A percentile compares a stretch with the other conserved stretches of the same genome.
These are phyloP conservation scores for Magnusiomyces suaveolens DNA, from an alignment of 1,139 yeast species.

Conservation along the genomic window DNA sequence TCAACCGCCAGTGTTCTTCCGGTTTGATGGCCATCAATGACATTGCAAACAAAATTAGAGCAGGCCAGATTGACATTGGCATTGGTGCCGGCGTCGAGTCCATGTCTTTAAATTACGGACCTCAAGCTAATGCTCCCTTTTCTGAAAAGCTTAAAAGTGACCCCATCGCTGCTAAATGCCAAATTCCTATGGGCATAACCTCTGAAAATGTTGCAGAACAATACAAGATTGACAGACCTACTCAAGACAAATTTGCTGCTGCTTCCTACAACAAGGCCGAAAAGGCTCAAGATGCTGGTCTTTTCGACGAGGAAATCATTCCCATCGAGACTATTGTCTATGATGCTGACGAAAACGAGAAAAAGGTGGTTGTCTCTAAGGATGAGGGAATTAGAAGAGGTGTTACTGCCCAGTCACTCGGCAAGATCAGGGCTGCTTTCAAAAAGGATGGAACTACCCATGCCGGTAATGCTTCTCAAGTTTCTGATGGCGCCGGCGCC, in stretches of 20 bases:
- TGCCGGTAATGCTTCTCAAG: slow-evolving; percentile 95
- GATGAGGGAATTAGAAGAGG: slow-evolving; percentile 92
- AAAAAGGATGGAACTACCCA: slow-evolving; percentile 72
- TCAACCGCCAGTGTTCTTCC: slow-evolving; percentile 91
- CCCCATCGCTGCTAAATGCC: slow-evolving; percentile 50
- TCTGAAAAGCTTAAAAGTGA: slow-evolving; percentile 43
- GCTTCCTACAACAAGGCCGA: slow-evolving; percentile 56
- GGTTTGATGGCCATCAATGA: slow-evolving; percentile 86
- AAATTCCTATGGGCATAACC: slow-evolving; percentile 88
- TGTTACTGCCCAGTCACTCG: slow-evolving; percentile 67
- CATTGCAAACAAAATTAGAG: slow-evolving; percentile 75
- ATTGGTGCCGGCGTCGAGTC: slow-evolving; percentile 89
- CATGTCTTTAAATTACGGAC: slow-evolving; percentile 79
- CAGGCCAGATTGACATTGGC: slow-evolving; percentile 87
- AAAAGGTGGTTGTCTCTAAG: slow-evolving; percentile 44
- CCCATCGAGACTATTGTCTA: slow-evolving; percentile 45
- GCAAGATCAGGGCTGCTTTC: slow-evolving; percentile 82
- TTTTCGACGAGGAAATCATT: slow-evolving; percentile 75
- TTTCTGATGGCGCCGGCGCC: slow-evolving; percentile 92
- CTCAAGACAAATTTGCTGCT: slow-evolving; percentile 38
- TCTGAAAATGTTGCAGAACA: slow-evolving; percentile 62
- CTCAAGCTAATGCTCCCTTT: slow-evolving; percentile 55
- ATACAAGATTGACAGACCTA: slow-evolving; percentile 34
- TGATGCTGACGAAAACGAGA: slow-evolving; percentile 36
- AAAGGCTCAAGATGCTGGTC: slow-evolving; percentile 57